A percentile compares a stretch with the other conserved stretches of the same genome.
Conservation (phyloP, 805 yeast genomes). For the Monosporozyma unispora region DNA sequence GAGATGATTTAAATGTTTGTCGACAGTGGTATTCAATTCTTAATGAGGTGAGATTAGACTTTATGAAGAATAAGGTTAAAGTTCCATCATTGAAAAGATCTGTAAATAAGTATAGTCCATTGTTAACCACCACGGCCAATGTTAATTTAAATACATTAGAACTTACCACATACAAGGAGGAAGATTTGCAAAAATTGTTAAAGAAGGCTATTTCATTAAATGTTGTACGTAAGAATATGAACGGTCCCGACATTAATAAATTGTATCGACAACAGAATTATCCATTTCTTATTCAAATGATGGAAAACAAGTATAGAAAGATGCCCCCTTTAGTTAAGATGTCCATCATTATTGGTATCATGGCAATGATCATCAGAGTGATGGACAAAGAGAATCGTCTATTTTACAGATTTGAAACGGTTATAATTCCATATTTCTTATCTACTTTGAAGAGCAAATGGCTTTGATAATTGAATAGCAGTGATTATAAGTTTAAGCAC, state of each 20-base stretch:
- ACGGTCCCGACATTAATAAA: background rate
- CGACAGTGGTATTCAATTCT: constrained; percentile 1
- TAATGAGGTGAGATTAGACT: constrained; percentile 5
- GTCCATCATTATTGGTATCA: background rate
- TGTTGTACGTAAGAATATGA: background rate
- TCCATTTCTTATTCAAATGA: background rate
- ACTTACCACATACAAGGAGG: background rate
- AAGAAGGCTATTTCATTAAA: background rate
- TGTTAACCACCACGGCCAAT: constrained; percentile 22
- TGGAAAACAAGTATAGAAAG: background rate
- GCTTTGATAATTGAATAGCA: background rate
- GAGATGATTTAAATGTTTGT: background rate
- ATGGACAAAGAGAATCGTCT: background rate
- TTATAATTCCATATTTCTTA: background rate
- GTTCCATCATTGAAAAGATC: constrained; percentile 3
- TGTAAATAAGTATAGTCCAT: constrained; percentile 24
- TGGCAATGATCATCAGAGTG: background rate
- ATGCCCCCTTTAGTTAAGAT: background rate
- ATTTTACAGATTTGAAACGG: background rate
- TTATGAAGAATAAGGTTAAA: constrained; percentile 1
- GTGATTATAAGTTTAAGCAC: too few species aligned
- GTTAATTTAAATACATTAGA: background rate
- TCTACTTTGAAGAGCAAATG: background rate
- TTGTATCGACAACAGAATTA: constrained; percentile 1
- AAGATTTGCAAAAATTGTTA: background rate